Evolutionary conservation across 192 early-diverging fungal genomes (phyloP).

Genomic region (Coemansia sp.): DNA sequence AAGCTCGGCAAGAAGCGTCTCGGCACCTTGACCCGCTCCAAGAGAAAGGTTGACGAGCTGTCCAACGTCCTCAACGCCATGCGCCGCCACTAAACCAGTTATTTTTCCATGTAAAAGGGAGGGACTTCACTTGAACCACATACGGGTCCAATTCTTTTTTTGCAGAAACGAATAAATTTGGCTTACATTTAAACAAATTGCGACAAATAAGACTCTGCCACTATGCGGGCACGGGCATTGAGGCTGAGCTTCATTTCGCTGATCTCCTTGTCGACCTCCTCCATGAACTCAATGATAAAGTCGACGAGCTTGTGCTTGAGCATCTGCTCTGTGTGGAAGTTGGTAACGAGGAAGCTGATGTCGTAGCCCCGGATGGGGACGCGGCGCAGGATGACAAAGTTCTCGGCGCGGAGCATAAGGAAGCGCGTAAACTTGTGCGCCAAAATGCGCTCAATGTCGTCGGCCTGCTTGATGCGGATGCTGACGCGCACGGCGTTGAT

Average conservation of each 20-base stretch:
- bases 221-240: slow-evolving; percentile 87
- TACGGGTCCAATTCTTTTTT: not conserved
- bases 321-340: slow-evolving; percentile 98
- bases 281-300: slow-evolving; percentile 99
- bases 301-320: slow-evolving; percentile 99
- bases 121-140: too few relatives aligned
- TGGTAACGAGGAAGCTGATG: slow-evolving; percentile 95
- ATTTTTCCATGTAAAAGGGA: not conserved
- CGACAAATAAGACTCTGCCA: slow-evolving; percentile 72
- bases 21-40: slow-evolving; percentile 94
- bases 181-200: slow-evolving; percentile 37
- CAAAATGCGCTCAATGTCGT: slow-evolving; percentile 93
- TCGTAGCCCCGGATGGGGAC: slow-evolving; percentile 96
- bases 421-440: slow-evolving; percentile 98
- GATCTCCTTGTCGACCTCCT: slow-evolving; percentile 99
- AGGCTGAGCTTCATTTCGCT: slow-evolving; percentile 97
- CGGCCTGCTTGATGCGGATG: slow-evolving; percentile 97
- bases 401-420: slow-evolving; percentile 95
- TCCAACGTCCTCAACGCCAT: slow-evolving; percentile 88
- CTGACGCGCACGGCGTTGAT: slow-evolving; percentile 93
- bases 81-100: slow-evolving; percentile 66
- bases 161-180: not conserved
- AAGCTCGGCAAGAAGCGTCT: slow-evolving; percentile 98
- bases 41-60: slow-evolving; percentile 99
- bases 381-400: slow-evolving; percentile 89